Percentiles rank a stretch among this genome's conserved stretches.
These are phyloP conservation scores for Penicillium brasilianum DNA, from an alignment of 2,329 filamentous ascomycete genomes.

Conservation along the genomic window DNA sequence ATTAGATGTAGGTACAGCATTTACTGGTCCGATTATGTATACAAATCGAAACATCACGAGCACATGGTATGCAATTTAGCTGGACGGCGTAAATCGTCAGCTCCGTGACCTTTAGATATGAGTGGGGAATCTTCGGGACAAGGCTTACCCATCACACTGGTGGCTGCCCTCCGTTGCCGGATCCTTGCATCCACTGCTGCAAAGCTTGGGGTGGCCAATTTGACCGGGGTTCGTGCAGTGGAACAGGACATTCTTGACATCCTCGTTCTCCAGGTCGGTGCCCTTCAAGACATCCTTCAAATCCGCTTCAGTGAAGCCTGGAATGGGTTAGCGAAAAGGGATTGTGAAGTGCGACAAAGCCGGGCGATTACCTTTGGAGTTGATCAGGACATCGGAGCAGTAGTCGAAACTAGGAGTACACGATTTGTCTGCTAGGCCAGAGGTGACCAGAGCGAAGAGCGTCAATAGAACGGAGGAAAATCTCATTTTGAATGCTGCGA, in stretches of 20 bases:
- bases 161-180: constrained; percentile 38
- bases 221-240: constrained; percentile 43
- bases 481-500: constrained; percentile 30
- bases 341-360: neutral
- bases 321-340: neutral
- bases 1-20: neutral
- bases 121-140: neutral
- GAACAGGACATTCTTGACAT: constrained; percentile 38
- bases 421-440: constrained; percentile 35
- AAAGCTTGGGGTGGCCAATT: constrained; percentile 41
- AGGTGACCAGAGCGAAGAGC: constrained; percentile 24
- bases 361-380: constrained; percentile 34
- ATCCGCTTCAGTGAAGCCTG: constrained; percentile 38
- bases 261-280: constrained; percentile 33
- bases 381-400: constrained; percentile 37
- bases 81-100: neutral
- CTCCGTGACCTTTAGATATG: neutral
- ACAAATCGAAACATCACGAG: neutral
- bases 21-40: neutral
- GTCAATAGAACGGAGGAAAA: constrained; percentile 29
- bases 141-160: constrained; percentile 26
- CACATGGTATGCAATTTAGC: neutral
- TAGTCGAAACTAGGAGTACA: constrained; percentile 45
- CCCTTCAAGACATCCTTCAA: constrained; percentile 36
- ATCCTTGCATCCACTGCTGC: constrained; percentile 35